phyloP scores from a whole-genome alignment of 2,329 filamentous ascomycete genomes.

The Chrysosporium queenslandicum region DNA sequence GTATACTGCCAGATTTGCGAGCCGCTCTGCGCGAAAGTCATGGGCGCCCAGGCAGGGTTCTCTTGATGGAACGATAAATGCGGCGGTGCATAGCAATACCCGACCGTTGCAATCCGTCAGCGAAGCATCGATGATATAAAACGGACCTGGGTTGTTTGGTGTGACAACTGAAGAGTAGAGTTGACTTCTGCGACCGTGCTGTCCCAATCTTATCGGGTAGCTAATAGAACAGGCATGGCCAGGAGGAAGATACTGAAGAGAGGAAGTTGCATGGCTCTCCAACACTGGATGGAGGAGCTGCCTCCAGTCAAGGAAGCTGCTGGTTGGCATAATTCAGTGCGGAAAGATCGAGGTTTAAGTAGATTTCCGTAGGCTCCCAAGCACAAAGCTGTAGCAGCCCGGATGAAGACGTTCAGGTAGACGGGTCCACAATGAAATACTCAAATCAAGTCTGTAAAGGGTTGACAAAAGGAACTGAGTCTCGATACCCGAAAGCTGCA shows the following conservation, averaged over 20 bases:
- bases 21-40: constrained; percentile 9
- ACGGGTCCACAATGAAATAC: not conserved
- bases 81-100: constrained; percentile 3
- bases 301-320: constrained; percentile 4
- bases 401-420: not conserved
- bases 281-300: constrained; percentile 9
- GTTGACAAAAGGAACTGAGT: not conserved
- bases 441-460: not conserved
- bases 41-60: not conserved
- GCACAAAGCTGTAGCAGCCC: not conserved
- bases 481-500: not conserved
- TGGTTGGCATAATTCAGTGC: not conserved
- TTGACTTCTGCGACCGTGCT: not conserved
- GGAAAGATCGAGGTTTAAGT: not conserved
- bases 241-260: constrained; percentile 11
- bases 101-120: constrained; percentile 11
- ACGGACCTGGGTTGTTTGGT: constrained; percentile 3
- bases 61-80: constrained; percentile 14
- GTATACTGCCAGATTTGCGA: constrained; percentile 5
- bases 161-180: constrained; percentile 8
- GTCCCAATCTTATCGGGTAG: constrained; percentile 11
- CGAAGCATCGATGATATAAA: constrained; percentile 9
- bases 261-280: constrained; percentile 3
- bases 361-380: not conserved
- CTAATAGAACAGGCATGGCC: constrained; percentile 9